These are phyloP conservation scores for Trichoderma parareesei DNA, from an alignment of 495 filamentous ascomycete genomes.

Conservation along the genomic window DNA sequence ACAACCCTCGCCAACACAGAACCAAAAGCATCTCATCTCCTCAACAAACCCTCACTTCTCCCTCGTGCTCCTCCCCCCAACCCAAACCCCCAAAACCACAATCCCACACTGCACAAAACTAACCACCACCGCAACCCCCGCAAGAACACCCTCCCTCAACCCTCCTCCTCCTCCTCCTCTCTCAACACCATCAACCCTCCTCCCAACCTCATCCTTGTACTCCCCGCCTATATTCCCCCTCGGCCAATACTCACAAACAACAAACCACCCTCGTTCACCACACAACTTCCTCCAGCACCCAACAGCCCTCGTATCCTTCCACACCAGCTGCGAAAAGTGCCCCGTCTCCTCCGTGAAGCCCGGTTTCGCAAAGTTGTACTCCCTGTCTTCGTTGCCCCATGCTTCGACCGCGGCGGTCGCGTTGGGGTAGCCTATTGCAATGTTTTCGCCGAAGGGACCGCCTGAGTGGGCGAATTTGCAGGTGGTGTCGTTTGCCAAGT, in stretches of 20 bases:
- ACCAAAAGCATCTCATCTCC: too few relatives aligned
- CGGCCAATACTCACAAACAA: constrained; percentile 77
- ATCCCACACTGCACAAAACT: neutral
- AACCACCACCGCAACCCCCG: neutral
- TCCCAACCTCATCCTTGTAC: constrained; percentile 44
- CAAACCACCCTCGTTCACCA: constrained; percentile 53
- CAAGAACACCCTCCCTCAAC: neutral
- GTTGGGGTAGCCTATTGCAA: constrained; percentile 60
- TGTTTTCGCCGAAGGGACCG: constrained; percentile 71
- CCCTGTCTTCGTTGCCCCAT: constrained; percentile 57
- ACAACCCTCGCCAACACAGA: too few relatives aligned
- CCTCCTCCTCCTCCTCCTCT: neutral
- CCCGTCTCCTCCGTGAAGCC: constrained; percentile 60
- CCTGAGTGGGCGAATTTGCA: constrained; percentile 59
- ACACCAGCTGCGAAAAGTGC: constrained; percentile 81
- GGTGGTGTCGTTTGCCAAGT: constrained; percentile 22
- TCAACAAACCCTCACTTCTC: too few relatives aligned
- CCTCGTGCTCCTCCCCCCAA: too few relatives aligned
- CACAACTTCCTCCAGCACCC: constrained; percentile 63
- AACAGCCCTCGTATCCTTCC: constrained; percentile 59
- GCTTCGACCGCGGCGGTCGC: constrained; percentile 49
- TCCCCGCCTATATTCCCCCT: constrained; percentile 62
- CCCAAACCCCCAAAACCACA: constrained; percentile 3
- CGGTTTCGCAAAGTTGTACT: constrained; percentile 50
- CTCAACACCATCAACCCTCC: constrained; percentile 16